These are phyloP conservation scores for Styphnolobium japonicum DNA, from an alignment of 306 rosid genomes.

Conservation along the genomic window DNA sequence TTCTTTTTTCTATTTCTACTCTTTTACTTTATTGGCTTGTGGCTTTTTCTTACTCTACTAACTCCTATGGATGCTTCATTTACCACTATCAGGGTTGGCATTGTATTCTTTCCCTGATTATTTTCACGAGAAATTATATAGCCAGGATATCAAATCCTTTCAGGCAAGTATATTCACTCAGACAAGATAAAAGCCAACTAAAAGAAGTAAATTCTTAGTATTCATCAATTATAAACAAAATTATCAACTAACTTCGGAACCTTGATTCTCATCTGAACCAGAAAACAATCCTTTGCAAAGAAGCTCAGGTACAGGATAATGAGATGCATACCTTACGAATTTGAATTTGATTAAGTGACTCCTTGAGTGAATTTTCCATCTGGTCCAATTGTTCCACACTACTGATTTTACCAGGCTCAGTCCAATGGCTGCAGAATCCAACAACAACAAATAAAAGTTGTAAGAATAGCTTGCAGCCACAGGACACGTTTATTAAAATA, in stretches of 20 bases:
- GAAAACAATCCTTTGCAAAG: not conserved
- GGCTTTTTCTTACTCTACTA: not conserved
- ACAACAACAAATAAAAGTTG: constrained; percentile 29
- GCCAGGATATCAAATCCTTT: not conserved
- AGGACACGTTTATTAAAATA: not conserved
- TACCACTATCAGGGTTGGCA: not conserved
- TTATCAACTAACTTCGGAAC: not conserved
- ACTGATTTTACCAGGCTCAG: constrained; percentile 59
- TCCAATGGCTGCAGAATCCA: constrained; percentile 59
- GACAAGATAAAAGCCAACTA: not conserved
- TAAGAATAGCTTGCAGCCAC: not conserved
- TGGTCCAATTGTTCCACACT: constrained; percentile 65
- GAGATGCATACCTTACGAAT: constrained; percentile 56
- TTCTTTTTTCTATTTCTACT: not conserved
- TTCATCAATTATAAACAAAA: not conserved
- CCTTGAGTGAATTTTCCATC: constrained; percentile 76
- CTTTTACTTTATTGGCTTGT: not conserved
- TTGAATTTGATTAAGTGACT: constrained; percentile 67
- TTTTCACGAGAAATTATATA: not conserved
- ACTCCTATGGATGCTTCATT: not conserved
- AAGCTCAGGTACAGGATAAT: not conserved
- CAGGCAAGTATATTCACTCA: not conserved
- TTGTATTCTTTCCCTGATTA: not conserved
- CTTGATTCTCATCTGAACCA: constrained; percentile 6
- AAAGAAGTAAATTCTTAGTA: not conserved